Evolutionary conservation across 2,329 filamentous ascomycete genomes (phyloP).

Genomic region (Calonectria leucothoes): DNA sequence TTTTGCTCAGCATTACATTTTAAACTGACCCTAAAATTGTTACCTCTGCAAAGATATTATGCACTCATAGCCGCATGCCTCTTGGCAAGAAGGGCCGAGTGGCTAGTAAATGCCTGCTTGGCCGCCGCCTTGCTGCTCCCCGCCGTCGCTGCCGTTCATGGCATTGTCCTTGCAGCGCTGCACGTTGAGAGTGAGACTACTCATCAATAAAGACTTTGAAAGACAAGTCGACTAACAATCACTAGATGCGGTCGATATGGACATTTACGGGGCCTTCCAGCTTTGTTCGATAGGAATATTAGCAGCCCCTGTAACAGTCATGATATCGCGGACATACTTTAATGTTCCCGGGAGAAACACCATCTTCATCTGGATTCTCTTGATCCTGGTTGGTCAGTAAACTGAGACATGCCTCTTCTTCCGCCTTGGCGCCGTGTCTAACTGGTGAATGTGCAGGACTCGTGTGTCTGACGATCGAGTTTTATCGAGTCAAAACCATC

Average conservation of each 20-base stretch:
- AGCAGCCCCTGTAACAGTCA: slow-evolving; percentile 71
- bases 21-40: neutral
- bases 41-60: slow-evolving; percentile 64
- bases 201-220: neutral
- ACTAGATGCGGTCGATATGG: slow-evolving; percentile 73
- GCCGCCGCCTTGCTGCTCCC: slow-evolving; percentile 73
- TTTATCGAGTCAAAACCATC: slow-evolving; percentile 64
- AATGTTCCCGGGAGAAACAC: slow-evolving; percentile 71
- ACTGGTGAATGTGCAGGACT: slow-evolving; percentile 54
- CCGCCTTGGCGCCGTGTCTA: neutral
- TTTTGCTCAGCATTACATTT: neutral
- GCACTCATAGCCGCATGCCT: slow-evolving; percentile 72
- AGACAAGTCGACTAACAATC: neutral
- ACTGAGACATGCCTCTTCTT: accelerated
- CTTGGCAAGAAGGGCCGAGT: slow-evolving; percentile 69
- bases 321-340: slow-evolving; percentile 73
- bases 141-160: slow-evolving; percentile 72
- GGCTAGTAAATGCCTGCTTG: slow-evolving; percentile 72
- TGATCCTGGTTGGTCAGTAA: slow-evolving; percentile 67
- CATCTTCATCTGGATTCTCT: slow-evolving; percentile 74
- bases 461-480: slow-evolving; percentile 72
- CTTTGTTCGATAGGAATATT: slow-evolving; percentile 74
- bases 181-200: slow-evolving; percentile 67
- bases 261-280: slow-evolving; percentile 76
- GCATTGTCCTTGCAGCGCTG: slow-evolving; percentile 68